A percentile compares a stretch with the other conserved stretches of the same genome.
Evolutionary conservation across 305 asterid species (phyloP).

Genomic region (Fraxinus floribunda): DNA sequence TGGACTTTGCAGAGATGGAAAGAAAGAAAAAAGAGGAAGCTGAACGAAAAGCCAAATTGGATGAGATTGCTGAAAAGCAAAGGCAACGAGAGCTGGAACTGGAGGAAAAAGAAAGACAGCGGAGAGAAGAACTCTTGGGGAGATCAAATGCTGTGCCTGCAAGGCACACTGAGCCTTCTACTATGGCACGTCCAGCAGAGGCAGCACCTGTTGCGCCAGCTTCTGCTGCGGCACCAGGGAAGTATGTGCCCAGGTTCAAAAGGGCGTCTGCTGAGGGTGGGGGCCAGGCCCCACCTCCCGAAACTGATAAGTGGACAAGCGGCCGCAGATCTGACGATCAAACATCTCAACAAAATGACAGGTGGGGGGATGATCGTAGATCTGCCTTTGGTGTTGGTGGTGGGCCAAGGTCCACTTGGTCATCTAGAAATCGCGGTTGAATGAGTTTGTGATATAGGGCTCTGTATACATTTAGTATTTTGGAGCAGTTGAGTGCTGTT

Average conservation of each 20-base stretch:
- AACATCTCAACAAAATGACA: conserved; percentile 37
- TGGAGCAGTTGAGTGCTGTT: not conserved
- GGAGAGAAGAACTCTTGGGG: conserved; percentile 60
- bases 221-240: conserved; percentile 43
- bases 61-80: conserved; percentile 89
- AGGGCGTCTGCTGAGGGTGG: conserved; percentile 39
- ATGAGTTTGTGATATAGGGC: not conserved
- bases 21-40: conserved; percentile 78
- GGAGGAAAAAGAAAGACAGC: conserved; percentile 68
- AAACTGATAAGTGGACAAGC: conserved; percentile 63
- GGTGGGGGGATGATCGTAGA: conserved; percentile 54
- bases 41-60: conserved; percentile 79
- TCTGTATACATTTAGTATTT: not conserved
- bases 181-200: conserved; percentile 40
- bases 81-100: conserved; percentile 76
- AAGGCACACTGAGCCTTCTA: conserved; percentile 31
- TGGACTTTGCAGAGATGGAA: conserved; percentile 67
- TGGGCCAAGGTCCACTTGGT: conserved; percentile 51
- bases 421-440: conserved; percentile 32
- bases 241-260: conserved; percentile 63
- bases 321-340: conserved; percentile 46
- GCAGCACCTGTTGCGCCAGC: conserved; percentile 32
- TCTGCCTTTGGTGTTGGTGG: conserved; percentile 32
- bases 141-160: conserved; percentile 35
- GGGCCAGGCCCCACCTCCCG: conserved; percentile 50